Conservation (phyloP, 2,329 filamentous ascomycete genomes). For the Verticillium zaregamsianum region DNA sequence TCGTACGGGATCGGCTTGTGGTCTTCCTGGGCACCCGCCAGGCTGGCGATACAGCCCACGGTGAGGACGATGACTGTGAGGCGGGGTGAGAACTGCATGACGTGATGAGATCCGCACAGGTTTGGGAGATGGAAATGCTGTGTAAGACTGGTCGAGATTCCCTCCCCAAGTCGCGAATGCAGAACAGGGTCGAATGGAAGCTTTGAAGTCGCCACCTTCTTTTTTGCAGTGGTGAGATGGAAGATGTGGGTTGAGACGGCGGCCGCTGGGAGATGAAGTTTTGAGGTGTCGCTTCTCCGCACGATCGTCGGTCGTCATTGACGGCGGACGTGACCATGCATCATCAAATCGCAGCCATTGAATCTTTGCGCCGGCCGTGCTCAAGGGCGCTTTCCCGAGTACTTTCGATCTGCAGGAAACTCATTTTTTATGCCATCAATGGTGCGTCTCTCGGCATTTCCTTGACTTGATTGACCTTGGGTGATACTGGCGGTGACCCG, state of each 20-base stretch:
- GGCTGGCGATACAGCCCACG: not conserved
- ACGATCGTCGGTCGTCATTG: not conserved
- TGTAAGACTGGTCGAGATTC: not conserved
- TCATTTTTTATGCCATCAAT: no score
- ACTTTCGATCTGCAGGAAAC: no score
- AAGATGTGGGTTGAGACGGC: not conserved
- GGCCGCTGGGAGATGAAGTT: not conserved
- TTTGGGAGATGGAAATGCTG: not conserved
- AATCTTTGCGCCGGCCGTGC: no score
- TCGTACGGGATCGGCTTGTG: constrained; percentile 22
- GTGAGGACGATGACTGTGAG: not conserved
- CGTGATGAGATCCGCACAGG: not conserved
- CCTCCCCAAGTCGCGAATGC: not conserved
- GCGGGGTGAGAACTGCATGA: not conserved
- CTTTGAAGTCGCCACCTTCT: not conserved
- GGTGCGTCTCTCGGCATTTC: no score
- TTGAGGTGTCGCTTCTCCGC: not conserved
- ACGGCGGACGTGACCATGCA: no score
- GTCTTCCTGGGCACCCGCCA: not conserved
- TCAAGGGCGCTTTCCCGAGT: no score
- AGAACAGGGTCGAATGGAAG: not conserved
- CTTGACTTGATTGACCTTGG: no score
- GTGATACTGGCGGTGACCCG: no score
- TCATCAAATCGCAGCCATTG: no score
- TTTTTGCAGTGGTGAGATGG: not conserved